Percentiles rank a stretch among this genome's conserved stretches.
Conservation (phyloP, 306 rosid genomes). For the Hippophae gyantsensis region DNA sequence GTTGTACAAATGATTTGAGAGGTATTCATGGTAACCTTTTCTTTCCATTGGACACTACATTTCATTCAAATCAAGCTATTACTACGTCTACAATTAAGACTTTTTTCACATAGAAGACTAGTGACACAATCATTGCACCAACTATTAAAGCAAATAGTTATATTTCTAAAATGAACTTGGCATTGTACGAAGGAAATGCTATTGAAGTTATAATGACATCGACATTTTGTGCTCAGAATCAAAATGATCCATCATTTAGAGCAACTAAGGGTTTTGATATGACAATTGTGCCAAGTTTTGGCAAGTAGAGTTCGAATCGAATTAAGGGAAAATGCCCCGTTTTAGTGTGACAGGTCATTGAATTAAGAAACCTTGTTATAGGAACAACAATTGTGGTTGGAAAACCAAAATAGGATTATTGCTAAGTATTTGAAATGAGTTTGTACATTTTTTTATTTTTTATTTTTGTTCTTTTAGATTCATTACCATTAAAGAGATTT, state of each 20-base stretch:
- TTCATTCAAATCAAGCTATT: constrained; percentile 1
- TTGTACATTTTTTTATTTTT: too few species aligned
- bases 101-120: too few species aligned
- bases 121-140: not conserved
- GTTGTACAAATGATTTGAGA: not conserved
- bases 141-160: not conserved
- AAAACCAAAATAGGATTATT: constrained; percentile 71
- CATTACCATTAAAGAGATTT: too few species aligned
- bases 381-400: constrained; percentile 59
- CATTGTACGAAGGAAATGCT: constrained; percentile 13
- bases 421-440: constrained; percentile 35
- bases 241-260: not conserved
- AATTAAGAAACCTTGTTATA: constrained; percentile 22
- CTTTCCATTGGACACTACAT: constrained; percentile 15
- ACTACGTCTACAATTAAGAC: not conserved
- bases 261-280: not conserved
- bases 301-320: not conserved
- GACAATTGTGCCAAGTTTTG: not conserved
- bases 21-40: not conserved
- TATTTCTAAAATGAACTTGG: not conserved
- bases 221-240: constrained; percentile 5
- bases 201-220: constrained; percentile 1
- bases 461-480: too few species aligned
- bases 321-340: not conserved
- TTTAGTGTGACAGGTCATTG: not conserved